These are phyloP conservation scores for Erysimum cheiranthoides DNA, from an alignment of 345 rosid species.

Conservation along the genomic window DNA sequence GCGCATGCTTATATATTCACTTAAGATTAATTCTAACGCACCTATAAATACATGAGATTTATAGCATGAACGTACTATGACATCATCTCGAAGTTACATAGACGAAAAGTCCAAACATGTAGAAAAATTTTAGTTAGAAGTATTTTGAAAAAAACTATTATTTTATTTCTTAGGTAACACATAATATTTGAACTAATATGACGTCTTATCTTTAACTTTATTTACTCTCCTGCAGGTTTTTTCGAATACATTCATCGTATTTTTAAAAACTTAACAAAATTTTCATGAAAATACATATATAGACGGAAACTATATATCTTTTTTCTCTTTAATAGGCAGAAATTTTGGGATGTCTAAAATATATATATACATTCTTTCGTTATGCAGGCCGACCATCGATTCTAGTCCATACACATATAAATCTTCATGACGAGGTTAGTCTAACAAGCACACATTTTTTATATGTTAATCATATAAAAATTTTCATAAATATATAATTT, in stretches of 20 bases:
- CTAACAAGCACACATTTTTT: background rate
- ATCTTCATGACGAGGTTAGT: conserved; percentile 14
- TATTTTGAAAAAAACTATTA: no score
- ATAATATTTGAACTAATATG: no score
- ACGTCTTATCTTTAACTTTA: no score
- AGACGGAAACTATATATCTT: no score
- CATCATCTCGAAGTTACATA: background rate
- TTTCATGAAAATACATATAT: no score
- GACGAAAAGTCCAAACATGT: background rate
- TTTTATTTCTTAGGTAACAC: no score
- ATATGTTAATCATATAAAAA: background rate
- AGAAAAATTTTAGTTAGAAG: background rate
- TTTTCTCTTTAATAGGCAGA: no score
- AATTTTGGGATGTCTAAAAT: no score
- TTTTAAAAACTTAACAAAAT: no score
- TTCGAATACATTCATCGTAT: no score
- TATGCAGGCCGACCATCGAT: conserved; percentile 52
- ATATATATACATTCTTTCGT: background rate
- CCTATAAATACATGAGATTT: background rate
- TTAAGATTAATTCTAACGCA: background rate
- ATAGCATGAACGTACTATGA: background rate
- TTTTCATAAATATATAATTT: background rate
- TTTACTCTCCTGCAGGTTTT: no score
- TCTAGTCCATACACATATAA: background rate
- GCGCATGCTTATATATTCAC: background rate